Evolutionary conservation across 176 grass and related monocot genomes (phyloP), one percentile per base, ranked within the genome.

Genomic region (Carex parvula): DNA sequence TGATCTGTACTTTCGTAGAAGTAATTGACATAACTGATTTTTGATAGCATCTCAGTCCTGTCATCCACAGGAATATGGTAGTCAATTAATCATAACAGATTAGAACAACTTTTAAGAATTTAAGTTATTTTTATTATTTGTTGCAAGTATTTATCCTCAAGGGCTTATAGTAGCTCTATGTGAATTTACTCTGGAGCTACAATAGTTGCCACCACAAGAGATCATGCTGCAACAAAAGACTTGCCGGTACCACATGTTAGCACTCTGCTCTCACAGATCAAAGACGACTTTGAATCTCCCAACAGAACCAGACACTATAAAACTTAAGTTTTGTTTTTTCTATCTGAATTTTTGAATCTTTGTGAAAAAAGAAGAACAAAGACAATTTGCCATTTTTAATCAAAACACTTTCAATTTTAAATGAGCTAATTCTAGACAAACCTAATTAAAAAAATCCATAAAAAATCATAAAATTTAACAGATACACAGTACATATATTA

Each of bases 1-100:
- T 66, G 65, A 26, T 86, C 22, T 72, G 59, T 41, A 75, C 65
- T 79, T 44, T 77, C 66, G 70, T 50, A 21, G 56, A 55, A 16
- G 37, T 69, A 18, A 30, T 77, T 77, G 50, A 33, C 50, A 56
- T 77, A 24, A 10, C 73, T 77, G 72, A 56, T 77, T 53, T 64
- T 55, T 56, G 14, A 77, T 30, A 55, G 21, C 14, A 77, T 53
- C 9, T 53, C 20, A 54, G 46, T 75, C 46, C 52, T 44, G 44
- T 70, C 37, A 54, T 53, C 8, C 2, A 71, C 17, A 71, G 68
- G 39, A 21, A 71, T 73, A 73, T 50, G 41, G 42, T 22, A 73
- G 48, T 22, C n/a, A 44, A 70, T 15, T 42, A 26, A 24, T 22
- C 67, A 20, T 73, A 73, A 48, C 3, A 48, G 70, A 50, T 46